These are phyloP conservation scores for Hericium coralloides DNA, from an alignment of 768 basidiomycete species.

Conservation along the genomic window DNA sequence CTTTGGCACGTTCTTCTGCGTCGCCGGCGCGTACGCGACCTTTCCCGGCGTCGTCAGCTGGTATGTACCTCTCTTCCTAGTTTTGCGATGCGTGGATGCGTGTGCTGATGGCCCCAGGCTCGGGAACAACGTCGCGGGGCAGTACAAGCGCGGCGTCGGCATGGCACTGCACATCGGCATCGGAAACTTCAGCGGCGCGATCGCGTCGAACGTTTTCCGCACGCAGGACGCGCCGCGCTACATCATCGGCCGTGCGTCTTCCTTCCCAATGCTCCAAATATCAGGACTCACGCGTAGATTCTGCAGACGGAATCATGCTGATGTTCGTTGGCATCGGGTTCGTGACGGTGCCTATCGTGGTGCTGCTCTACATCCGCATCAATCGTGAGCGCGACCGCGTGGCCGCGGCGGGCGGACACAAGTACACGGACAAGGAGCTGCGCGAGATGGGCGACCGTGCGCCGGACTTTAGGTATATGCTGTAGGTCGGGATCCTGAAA, in stretches of 20 bases:
- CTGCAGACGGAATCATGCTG: constrained; percentile 50
- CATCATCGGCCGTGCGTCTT: constrained; percentile 48
- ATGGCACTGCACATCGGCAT: constrained; percentile 65
- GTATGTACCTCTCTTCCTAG: constrained; percentile 23
- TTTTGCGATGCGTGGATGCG: background rate
- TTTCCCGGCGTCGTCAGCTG: constrained; percentile 57
- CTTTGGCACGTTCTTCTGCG: constrained; percentile 63
- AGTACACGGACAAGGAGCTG: constrained; percentile 19
- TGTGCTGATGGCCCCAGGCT: constrained; percentile 33
- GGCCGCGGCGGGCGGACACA: constrained; percentile 24
- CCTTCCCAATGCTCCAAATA: background rate
- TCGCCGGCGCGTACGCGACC: constrained; percentile 51
- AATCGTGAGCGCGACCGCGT: constrained; percentile 43
- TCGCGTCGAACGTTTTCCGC: constrained; percentile 57
- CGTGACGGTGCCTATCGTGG: constrained; percentile 38
- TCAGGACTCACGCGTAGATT: background rate
- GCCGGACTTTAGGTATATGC: constrained; percentile 52
- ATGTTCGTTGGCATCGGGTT: constrained; percentile 65
- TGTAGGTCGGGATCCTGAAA: constrained; percentile 19
- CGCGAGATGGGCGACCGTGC: constrained; percentile 48
- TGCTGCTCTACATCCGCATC: constrained; percentile 43
- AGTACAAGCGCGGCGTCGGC: constrained; percentile 61
- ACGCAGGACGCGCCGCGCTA: constrained; percentile 51
- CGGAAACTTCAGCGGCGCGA: constrained; percentile 57
- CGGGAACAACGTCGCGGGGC: constrained; percentile 56